Conservation (phyloP, 768 basidiomycete species). For the Mycena epipterygia region DNA sequence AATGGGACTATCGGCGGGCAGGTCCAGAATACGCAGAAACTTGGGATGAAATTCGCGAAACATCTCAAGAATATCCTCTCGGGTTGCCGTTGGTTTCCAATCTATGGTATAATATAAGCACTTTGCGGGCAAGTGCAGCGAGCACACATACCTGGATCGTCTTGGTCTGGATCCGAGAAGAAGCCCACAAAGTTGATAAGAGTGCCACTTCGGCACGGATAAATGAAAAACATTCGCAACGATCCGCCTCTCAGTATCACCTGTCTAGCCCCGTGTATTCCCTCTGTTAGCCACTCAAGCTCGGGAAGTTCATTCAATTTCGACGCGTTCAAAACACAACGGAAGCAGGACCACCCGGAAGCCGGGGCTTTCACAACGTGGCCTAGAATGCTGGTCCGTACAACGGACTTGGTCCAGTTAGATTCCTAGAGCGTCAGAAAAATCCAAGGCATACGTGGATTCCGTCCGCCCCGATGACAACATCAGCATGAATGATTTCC, state of each 20-base stretch:
- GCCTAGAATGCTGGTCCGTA: conserved; percentile 18
- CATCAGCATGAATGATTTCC: conserved; percentile 47
- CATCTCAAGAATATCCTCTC: not conserved
- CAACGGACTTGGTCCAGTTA: conserved; percentile 12
- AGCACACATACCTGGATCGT: not conserved
- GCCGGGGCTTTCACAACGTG: not conserved
- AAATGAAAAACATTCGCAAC: conserved; percentile 1
- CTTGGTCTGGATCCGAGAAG: not conserved
- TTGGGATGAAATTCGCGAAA: conserved; percentile 12
- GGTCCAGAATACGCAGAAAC: conserved; percentile 19
- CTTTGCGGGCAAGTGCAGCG: too few relatives aligned
- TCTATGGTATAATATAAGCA: not conserved
- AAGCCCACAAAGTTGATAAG: conserved; percentile 15
- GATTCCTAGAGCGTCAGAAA: not conserved
- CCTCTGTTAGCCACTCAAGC: conserved; percentile 11
- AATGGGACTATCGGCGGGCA: not conserved
- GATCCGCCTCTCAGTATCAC: not conserved
- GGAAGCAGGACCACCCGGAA: conserved; percentile 19
- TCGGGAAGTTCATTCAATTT: conserved; percentile 1
- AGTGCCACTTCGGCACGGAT: not conserved
- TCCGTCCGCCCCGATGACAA: conserved; percentile 30
- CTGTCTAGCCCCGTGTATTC: not conserved
- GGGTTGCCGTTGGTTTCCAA: not conserved
- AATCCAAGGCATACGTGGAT: conserved; percentile 21
- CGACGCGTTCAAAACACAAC: conserved; percentile 3